A percentile compares a stretch with the other conserved stretches of the same genome.
These are phyloP conservation scores for Populus hybrid DNA, from an alignment of 441 rosid species.

Conservation along the genomic window DNA sequence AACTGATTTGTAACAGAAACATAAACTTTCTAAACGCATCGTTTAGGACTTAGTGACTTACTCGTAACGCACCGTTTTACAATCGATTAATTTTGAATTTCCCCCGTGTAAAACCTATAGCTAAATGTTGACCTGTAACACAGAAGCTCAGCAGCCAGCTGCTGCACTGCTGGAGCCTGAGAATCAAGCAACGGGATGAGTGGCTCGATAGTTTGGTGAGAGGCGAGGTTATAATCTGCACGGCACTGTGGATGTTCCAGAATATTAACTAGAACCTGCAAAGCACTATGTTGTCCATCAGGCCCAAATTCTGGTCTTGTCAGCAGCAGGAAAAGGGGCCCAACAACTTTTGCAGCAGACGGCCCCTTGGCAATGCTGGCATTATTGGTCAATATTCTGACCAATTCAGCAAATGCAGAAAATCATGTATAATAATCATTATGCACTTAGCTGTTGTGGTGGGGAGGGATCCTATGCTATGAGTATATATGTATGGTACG, in stretches of 20 bases:
- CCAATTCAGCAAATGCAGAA: slow-evolving; percentile 94
- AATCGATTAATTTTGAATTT: too few relatives aligned
- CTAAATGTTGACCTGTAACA: too few relatives aligned
- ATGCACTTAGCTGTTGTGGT: too few relatives aligned
- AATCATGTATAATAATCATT: too few relatives aligned
- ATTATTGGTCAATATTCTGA: slow-evolving; percentile 95
- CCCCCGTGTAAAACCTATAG: too few relatives aligned
- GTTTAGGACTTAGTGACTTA: too few relatives aligned
- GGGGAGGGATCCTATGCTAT: too few relatives aligned
- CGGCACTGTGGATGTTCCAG: slow-evolving; percentile 99
- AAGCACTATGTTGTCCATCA: slow-evolving; percentile 93
- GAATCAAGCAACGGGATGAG: slow-evolving; percentile 95
- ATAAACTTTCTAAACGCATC: too few relatives aligned
- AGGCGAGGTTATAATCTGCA: slow-evolving; percentile 71
- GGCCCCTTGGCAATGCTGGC: slow-evolving; percentile 95
- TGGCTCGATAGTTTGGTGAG: slow-evolving; percentile 93
- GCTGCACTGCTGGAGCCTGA: slow-evolving; percentile 93
- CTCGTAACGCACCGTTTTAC: too few relatives aligned
- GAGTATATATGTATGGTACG: too few relatives aligned
- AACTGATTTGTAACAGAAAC: too few relatives aligned
- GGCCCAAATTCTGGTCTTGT: slow-evolving; percentile 87
- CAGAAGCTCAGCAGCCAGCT: slow-evolving; percentile 98
- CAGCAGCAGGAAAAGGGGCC: slow-evolving; percentile 79
- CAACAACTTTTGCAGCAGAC: slow-evolving; percentile 96
- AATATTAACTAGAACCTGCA: slow-evolving; percentile 96